Conservation (phyloP, 2,329 filamentous ascomycete species). For the Pseudocercospora fijiensis region DNA sequence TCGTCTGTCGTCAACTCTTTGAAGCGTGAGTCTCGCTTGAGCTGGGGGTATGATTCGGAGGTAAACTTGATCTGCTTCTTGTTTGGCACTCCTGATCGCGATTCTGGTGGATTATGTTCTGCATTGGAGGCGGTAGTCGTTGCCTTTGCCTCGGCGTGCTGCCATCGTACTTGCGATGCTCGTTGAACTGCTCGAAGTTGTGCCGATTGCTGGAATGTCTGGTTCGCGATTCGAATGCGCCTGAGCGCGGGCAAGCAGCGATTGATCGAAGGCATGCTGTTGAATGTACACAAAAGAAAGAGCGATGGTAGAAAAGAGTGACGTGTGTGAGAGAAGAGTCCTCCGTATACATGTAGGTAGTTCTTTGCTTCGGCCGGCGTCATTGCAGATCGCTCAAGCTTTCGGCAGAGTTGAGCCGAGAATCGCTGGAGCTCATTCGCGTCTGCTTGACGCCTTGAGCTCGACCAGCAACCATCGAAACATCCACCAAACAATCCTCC, state of each 20-base stretch:
- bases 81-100: constrained; percentile 30
- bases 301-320: background rate
- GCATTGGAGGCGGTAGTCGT: constrained; percentile 36
- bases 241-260: constrained; percentile 33
- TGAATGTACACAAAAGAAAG: background rate
- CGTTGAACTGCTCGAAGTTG: constrained; percentile 28
- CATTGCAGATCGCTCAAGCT: constrained; percentile 10
- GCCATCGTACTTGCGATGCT: constrained; percentile 32
- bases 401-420: constrained; percentile 5
- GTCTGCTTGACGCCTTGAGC: constrained; percentile 17
- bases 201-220: constrained; percentile 32
- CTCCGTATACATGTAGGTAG: too few relatives aligned
- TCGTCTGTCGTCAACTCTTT: constrained; percentile 71
- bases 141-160: constrained; percentile 33
- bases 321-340: constrained; percentile 8
- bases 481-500: background rate
- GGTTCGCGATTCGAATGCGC: constrained; percentile 36
- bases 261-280: constrained; percentile 30
- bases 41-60: constrained; percentile 77
- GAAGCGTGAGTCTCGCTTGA: constrained; percentile 78
- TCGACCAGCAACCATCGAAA: constrained; percentile 7
- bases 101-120: constrained; percentile 32
- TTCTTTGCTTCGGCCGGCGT: constrained; percentile 4
- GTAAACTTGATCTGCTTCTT: constrained; percentile 67
- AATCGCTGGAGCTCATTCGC: constrained; percentile 8